Conservation (phyloP, 2,329 filamentous ascomycete genomes). For the Apiospora kogelbergensis region DNA sequence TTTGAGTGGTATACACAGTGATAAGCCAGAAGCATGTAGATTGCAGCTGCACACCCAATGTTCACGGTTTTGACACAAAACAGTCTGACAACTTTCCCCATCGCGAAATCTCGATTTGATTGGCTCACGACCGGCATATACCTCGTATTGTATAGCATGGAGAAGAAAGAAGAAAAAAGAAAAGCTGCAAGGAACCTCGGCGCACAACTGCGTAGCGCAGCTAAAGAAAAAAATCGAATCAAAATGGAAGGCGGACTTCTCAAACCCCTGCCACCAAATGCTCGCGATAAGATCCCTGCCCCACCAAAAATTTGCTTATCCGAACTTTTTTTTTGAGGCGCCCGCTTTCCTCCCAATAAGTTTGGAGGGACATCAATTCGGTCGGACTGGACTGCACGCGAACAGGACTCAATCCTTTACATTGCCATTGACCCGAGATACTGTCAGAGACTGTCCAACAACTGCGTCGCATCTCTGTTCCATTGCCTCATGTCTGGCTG, state of each 20-base stretch:
- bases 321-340: neutral
- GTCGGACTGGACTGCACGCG: neutral
- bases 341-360: conserved; percentile 1
- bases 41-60: no score
- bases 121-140: neutral
- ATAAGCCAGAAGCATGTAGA: no score
- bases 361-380: neutral
- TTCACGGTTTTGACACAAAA: no score
- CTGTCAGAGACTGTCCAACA: neutral
- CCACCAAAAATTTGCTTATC: conserved; percentile 8
- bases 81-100: neutral
- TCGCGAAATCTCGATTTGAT: neutral
- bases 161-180: neutral
- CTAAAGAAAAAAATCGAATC: neutral
- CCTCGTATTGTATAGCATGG: no score
- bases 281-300: neutral
- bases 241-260: neutral
- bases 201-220: conserved; percentile 6
- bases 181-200: conserved; percentile 4
- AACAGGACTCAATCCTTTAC: neutral
- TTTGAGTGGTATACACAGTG: no score
- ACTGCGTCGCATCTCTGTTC: neutral
- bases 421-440: neutral
- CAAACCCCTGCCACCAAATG: neutral
- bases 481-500: neutral